Evolutionary conservation across 805 yeast species (phyloP), one percentile per base, ranked within the genome.

Genomic region (Pichia kluyveri): DNA sequence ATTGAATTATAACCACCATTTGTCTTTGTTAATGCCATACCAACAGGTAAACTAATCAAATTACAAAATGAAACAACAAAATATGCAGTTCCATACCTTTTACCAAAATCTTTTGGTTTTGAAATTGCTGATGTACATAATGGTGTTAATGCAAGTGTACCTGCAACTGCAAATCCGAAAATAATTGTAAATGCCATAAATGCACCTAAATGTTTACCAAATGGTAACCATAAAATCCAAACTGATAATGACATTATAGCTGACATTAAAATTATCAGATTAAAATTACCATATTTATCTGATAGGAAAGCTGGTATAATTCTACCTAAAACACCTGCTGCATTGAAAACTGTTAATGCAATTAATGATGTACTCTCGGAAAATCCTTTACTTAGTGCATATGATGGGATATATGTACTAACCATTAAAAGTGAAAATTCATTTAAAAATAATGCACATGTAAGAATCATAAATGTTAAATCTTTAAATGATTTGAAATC

Each of bases 111-210:
- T 50, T 72, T 69, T 0, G 82, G 80, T 15, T 72, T 73, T n/a
- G 82, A 76, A 30, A 85, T 77, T 42, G 76, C 75, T 0, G 85
- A 76, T n/a, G 82, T 72, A 51, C 90, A 83, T 5, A 79, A 80
- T 0, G 91, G 88, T 0, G 84, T 75, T 44, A 84, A 57, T 0
- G 86, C 73, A 40, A 85, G 66, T 6, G 83, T 77, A 18, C 84
- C 75, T 4, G 87, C 80, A 31, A 77, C 69, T 48, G 75, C 71
- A 55, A 81, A 76, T 0, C 89, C 89, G 56, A 74, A 77, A 4
- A 75, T 44, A 0, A 69, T 73, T 8, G 81, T 66, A 60, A 81
- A 83, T 0, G 70, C 69, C 53, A 77, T 75, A 45, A 82, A 62
- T 0, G 69, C 73, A 2, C 62, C 63, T 30, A 67, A 47, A 44